A percentile compares a stretch with the other conserved stretches of the same genome.
Evolutionary conservation across 2,329 filamentous ascomycete species (phyloP).

Genomic region (Eutypella sp.): DNA sequence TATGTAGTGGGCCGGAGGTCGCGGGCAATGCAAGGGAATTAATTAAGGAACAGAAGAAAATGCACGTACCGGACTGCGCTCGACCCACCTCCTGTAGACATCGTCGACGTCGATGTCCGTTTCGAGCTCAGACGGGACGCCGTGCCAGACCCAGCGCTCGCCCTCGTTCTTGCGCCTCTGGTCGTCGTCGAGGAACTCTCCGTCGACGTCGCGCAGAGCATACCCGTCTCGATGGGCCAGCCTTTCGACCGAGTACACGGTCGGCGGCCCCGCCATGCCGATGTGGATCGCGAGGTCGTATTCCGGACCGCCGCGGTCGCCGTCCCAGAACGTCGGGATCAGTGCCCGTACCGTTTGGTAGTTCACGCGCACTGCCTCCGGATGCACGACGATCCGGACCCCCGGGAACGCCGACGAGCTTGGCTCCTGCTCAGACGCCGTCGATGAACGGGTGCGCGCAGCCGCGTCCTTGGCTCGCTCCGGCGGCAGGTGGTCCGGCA

Average conservation of each 20-base stretch:
- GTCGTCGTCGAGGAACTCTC: slow-evolving; percentile 49
- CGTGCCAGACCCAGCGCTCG: slow-evolving; percentile 49
- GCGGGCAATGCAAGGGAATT: too few relatives aligned
- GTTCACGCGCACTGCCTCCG: slow-evolving; percentile 62
- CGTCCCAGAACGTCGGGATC: slow-evolving; percentile 59
- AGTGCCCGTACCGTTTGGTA: slow-evolving; percentile 62
- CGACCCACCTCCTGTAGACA: slow-evolving; percentile 52
- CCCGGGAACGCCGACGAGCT: too few relatives aligned
- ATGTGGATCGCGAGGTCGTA: slow-evolving; percentile 68
- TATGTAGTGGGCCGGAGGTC: too few relatives aligned
- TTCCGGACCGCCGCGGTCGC: slow-evolving; percentile 31
- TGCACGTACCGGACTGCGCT: slow-evolving; percentile 41
- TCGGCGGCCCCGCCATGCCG: slow-evolving; percentile 65
- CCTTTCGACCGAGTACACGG: slow-evolving; percentile 66
- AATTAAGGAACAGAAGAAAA: neutral
- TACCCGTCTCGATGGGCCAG: slow-evolving; percentile 70
- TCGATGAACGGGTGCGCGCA: too few relatives aligned
- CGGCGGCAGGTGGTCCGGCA: slow-evolving; percentile 61
- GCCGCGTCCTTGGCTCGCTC: slow-evolving; percentile 37
- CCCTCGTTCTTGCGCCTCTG: slow-evolving; percentile 32
- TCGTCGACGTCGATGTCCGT: slow-evolving; percentile 55
- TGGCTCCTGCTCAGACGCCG: too few relatives aligned
- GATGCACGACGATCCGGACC: slow-evolving; percentile 61
- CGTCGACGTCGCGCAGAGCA: slow-evolving; percentile 64
- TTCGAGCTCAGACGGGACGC: slow-evolving; percentile 48